Evolutionary conservation across 495 filamentous ascomycete genomes (phyloP), one percentile per base, ranked within the genome.

Genomic region (Penicillium bialowiezense): DNA sequence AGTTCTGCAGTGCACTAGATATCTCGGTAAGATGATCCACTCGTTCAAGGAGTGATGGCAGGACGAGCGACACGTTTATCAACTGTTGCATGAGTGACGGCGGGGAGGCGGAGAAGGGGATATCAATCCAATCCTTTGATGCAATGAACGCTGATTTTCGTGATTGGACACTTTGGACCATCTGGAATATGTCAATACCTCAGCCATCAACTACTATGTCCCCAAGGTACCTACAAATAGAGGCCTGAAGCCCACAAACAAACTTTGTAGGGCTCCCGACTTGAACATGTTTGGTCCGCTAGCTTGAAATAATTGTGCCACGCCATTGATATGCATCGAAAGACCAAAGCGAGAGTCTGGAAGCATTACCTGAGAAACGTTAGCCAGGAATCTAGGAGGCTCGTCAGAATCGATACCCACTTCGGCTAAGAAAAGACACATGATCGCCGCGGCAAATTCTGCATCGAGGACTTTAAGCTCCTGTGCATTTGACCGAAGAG

Each of bases 201-300:
- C 15, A 43, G 28, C 5, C 8, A 19, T 12, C 9, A n/a, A n/a
- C n/a, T n/a, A n/a, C n/a, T n/a, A n/a, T 23, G 54, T 49, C 48
- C 43, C 7, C 7, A 21, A 19, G 7, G 9, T 20, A 38, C 59
- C 12, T 50, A 69, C 70, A 36, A 71, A 31, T 12, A 63, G 49
- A 6, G 66, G 67, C 12, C 68, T 54, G 17, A 70, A 63, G 14
- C 62, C 69, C 4, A 65, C 52, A 41, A 72, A 72, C 3, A 73
- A 44, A 40, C 54, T 54, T 40, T 73, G 68, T 1, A 58, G 41
- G 14, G 60, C 46, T 3, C 65, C 70, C 8, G 40, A 53, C 4
- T 37, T 35, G 35, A 56, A 65, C 5, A 28, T 18, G 28, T 58
- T 55, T 1, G 67, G 64, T 8, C 56, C 46, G 21, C 63, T 58